Percentiles rank a stretch among this genome's conserved stretches.
These are phyloP conservation scores for Polytrichum formosum DNA, from an alignment of 225 moss, liverwort and hornwort genomes.

Conservation along the genomic window DNA sequence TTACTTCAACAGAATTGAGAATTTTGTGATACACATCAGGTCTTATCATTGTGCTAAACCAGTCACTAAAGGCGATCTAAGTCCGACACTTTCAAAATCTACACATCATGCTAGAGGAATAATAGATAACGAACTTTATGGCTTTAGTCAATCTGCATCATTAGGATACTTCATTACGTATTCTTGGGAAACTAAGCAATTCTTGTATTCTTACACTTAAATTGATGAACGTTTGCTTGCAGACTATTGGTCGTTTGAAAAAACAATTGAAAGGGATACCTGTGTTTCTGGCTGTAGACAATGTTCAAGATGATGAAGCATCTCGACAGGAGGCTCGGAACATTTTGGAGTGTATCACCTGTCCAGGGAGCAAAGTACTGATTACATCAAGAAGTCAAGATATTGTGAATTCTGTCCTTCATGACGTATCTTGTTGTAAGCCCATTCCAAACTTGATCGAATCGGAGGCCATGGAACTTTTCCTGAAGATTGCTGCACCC, in stretches of 20 bases:
- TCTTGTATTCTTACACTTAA: neutral
- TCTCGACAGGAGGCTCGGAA: constrained; percentile 9
- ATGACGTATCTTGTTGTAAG: constrained; percentile 6
- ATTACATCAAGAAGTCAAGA: constrained; percentile 14
- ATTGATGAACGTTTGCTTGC: neutral
- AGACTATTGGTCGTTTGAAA: neutral
- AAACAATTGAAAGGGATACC: neutral
- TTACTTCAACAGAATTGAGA: too few species aligned
- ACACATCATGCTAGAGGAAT: neutral
- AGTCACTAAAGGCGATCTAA: neutral
- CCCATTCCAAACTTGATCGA: constrained; percentile 4
- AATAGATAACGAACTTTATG: neutral
- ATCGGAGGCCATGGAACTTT: neutral
- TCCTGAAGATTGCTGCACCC: constrained; percentile 3
- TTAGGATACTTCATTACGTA: neutral
- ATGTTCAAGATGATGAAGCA: constrained; percentile 17
- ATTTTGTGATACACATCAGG: neutral
- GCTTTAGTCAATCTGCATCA: neutral
- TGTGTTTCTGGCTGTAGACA: constrained; percentile 14
- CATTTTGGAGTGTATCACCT: neutral
- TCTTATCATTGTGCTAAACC: neutral
- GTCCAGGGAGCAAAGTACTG: constrained; percentile 9
- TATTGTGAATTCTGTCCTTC: constrained; percentile 9
- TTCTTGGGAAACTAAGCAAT: neutral
- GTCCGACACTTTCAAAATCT: neutral